phyloP scores from a whole-genome alignment of 441 rosid genomes.

The Bruguiera hainesii region DNA sequence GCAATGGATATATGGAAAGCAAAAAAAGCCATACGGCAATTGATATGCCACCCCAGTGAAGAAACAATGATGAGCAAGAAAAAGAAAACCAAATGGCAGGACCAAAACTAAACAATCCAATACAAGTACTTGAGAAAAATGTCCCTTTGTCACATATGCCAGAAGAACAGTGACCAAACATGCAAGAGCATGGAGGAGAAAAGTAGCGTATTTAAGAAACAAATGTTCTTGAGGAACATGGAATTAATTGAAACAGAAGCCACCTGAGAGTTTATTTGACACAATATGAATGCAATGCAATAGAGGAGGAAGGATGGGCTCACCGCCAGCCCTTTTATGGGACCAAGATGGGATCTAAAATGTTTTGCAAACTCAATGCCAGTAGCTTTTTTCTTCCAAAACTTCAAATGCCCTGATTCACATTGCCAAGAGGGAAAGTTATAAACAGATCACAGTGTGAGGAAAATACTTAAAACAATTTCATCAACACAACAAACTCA shows the following conservation, averaged over 20 bases:
- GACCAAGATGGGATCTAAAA: constrained; percentile 89
- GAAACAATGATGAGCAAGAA: neutral
- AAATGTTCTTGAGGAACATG: neutral
- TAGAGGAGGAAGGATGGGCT: constrained; percentile 27
- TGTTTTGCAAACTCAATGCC: constrained; percentile 99
- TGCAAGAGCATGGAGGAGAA: neutral
- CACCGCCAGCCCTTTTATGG: constrained; percentile 91
- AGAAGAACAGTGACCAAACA: neutral
- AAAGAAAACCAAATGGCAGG: neutral
- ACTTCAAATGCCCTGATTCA: constrained; percentile 77
- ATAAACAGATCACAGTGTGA: neutral
- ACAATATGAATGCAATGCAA: neutral
- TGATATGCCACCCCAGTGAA: neutral
- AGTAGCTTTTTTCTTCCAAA: constrained; percentile 88
- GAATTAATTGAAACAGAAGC: neutral
- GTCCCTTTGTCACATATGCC: neutral
- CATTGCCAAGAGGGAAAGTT: constrained; percentile 5
- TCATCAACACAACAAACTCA: neutral
- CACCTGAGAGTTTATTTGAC: neutral
- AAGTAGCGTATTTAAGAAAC: neutral
- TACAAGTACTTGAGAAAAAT: neutral
- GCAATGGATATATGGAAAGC: constrained; percentile 6
- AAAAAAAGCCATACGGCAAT: neutral
- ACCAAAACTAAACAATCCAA: neutral
- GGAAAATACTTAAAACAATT: neutral